phyloP scores from a whole-genome alignment of 208 protist species.

The Trypanosoma platydactyli region DNA sequence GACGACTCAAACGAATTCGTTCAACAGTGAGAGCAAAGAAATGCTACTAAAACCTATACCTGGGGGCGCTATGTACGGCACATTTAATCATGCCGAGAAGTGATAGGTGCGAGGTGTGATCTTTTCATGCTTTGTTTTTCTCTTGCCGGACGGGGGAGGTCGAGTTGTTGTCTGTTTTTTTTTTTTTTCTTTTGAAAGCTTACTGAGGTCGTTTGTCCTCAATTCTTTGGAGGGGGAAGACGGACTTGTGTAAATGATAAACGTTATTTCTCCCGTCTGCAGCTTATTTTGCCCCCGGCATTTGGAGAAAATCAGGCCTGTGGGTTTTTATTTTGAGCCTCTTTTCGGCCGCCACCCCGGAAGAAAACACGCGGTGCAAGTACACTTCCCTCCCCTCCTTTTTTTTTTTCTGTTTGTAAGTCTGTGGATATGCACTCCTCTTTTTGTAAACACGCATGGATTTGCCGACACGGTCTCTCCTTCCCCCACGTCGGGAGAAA shows the following conservation, averaged over 20 bases:
- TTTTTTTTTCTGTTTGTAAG: background rate
- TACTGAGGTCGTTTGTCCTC: too few relatives aligned
- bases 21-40: background rate
- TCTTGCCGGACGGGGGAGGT: too few relatives aligned
- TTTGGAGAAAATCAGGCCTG: too few relatives aligned
- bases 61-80: constrained; percentile 14
- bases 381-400: constrained; percentile 17
- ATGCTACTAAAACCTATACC: background rate
- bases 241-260: too few relatives aligned
- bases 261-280: too few relatives aligned
- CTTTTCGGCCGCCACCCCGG: background rate
- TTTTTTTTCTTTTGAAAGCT: too few relatives aligned
- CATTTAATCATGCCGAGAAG: constrained; percentile 1
- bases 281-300: too few relatives aligned
- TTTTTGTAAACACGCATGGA: background rate
- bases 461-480: too few relatives aligned
- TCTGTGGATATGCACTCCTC: too few relatives aligned
- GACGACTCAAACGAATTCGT: background rate
- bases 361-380: background rate
- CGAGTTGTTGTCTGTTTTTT: too few relatives aligned
- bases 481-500: too few relatives aligned
- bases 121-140: constrained; percentile 9
- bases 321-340: background rate
- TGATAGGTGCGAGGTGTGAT: background rate
- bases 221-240: too few relatives aligned